These are phyloP conservation scores for Phytopythium delawarense DNA, from an alignment of 352 stramenopile species.

Conservation along the genomic window DNA sequence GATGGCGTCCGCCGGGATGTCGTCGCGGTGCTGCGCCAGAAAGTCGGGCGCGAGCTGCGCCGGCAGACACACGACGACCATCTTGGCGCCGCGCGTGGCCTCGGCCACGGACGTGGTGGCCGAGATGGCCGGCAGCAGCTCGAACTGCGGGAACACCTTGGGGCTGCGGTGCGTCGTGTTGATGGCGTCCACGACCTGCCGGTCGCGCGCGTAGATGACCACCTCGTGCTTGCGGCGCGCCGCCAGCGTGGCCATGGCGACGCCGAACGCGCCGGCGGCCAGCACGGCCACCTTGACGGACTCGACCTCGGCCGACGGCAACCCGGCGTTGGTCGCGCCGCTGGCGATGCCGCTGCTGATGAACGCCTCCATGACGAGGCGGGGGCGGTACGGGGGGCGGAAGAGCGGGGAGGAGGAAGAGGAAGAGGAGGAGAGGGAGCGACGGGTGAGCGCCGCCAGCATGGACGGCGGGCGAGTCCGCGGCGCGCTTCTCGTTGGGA, in stretches of 20 bases:
- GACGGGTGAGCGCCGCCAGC: not conserved
- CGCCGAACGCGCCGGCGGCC: slow-evolving; percentile 94
- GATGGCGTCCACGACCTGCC: slow-evolving; percentile 64
- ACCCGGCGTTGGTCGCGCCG: slow-evolving; percentile 55
- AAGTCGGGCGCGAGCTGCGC: slow-evolving; percentile 94
- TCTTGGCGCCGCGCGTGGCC: slow-evolving; percentile 82
- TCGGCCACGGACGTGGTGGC: slow-evolving; percentile 89
- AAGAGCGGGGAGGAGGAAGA: not conserved
- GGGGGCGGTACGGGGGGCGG: not conserved
- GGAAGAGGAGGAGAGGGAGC: not conserved
- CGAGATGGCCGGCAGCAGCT: slow-evolving; percentile 73
- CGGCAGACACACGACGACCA: slow-evolving; percentile 96
- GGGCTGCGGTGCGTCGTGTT: slow-evolving; percentile 91
- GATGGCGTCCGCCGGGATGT: slow-evolving; percentile 87
- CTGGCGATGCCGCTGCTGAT: slow-evolving; percentile 25
- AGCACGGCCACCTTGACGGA: slow-evolving; percentile 86
- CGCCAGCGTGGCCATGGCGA: slow-evolving; percentile 93
- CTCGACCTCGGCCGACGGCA: slow-evolving; percentile 69
- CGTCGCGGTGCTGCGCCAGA: slow-evolving; percentile 77
- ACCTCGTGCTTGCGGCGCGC: slow-evolving; percentile 89
- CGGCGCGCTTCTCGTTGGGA: not conserved
- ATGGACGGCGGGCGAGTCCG: not conserved
- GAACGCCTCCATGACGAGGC: slow-evolving; percentile 33
- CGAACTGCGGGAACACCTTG: slow-evolving; percentile 88
- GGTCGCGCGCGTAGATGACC: slow-evolving; percentile 89